phyloP scores from a whole-genome alignment of 2,329 filamentous ascomycete species.

The Fulvia fulva region DNA sequence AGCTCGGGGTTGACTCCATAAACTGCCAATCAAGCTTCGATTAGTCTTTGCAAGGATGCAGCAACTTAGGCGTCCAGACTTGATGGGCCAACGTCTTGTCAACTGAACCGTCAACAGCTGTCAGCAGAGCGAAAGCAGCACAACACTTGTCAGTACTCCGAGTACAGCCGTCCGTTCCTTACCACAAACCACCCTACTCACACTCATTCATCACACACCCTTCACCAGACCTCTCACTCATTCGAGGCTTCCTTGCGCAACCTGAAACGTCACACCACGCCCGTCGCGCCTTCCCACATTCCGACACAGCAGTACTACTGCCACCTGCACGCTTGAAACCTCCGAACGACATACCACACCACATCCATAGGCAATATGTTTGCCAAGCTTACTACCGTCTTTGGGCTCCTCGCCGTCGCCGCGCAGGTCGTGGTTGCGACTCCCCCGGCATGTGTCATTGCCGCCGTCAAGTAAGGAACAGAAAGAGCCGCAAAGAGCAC shows the following conservation, averaged over 20 bases:
- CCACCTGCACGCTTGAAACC: not conserved
- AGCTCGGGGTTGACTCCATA: too few species aligned
- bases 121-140: not conserved
- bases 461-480: constrained; percentile 47
- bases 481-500: constrained; percentile 1
- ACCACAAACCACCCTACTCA: not conserved
- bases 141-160: not conserved
- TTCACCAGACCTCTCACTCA: constrained; percentile 1
- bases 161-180: constrained; percentile 7
- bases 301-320: constrained; percentile 2
- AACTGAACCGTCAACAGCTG: not conserved
- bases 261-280: constrained; percentile 2
- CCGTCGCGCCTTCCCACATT: not conserved
- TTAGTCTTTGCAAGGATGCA: not conserved
- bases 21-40: not conserved
- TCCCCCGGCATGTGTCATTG: constrained; percentile 50
- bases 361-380: constrained; percentile 38
- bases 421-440: constrained; percentile 41
- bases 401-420: constrained; percentile 45
- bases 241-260: not conserved
- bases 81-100: not conserved
- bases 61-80: too few species aligned
- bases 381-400: constrained; percentile 41
- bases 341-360: not conserved
- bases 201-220: not conserved